Percentiles rank a stretch among this genome's conserved stretches.
phyloP scores from a whole-genome alignment of 1,284 basidiomycete genomes.

The Trichosporon sp. region DNA sequence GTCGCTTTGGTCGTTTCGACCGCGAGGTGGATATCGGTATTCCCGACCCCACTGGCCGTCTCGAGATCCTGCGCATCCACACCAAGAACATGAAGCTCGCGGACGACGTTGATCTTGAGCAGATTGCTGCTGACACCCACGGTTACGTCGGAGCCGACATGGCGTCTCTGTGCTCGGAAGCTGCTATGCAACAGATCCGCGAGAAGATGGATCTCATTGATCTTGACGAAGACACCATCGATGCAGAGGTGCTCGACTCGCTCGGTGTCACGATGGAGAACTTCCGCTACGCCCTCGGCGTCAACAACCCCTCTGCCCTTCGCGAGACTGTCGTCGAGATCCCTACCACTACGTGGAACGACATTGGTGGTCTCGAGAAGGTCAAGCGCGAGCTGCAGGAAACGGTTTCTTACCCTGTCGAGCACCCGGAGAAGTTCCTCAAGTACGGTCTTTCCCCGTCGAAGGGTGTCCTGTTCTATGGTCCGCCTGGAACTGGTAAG shows the following conservation, averaged over 20 bases:
- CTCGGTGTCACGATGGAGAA: slow-evolving; percentile 97
- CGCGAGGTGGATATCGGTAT: slow-evolving; percentile 99
- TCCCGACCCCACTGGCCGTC: slow-evolving; percentile 94
- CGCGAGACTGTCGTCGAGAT: slow-evolving; percentile 96
- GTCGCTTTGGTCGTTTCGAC: slow-evolving; percentile 98
- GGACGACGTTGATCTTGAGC: slow-evolving; percentile 97
- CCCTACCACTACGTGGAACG: slow-evolving; percentile 94
- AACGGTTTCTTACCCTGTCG: slow-evolving; percentile 98
- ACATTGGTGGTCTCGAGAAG: slow-evolving; percentile 98
- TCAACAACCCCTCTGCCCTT: slow-evolving; percentile 92
- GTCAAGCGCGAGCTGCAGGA: slow-evolving; percentile 99
- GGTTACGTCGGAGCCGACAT: slow-evolving; percentile 98
- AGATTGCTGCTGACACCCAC: slow-evolving; percentile 97
- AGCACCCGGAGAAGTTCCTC: slow-evolving; percentile 99
- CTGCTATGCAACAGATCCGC: slow-evolving; percentile 97
- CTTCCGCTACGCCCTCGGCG: slow-evolving; percentile 92
- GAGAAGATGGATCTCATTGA: slow-evolving; percentile 98
- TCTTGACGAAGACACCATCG: slow-evolving; percentile 88
- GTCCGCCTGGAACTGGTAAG: slow-evolving; percentile 94
- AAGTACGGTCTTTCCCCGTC: slow-evolving; percentile 99
- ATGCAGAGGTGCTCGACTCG: slow-evolving; percentile 92
- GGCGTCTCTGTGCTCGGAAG: slow-evolving; percentile 92
- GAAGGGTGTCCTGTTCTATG: slow-evolving; percentile 93
- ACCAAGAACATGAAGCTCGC: slow-evolving; percentile 99
- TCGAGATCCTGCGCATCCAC: slow-evolving; percentile 97